Evolutionary conservation across 2,329 filamentous ascomycete genomes (phyloP).

Genomic region (Pochonia chlamydosporia): DNA sequence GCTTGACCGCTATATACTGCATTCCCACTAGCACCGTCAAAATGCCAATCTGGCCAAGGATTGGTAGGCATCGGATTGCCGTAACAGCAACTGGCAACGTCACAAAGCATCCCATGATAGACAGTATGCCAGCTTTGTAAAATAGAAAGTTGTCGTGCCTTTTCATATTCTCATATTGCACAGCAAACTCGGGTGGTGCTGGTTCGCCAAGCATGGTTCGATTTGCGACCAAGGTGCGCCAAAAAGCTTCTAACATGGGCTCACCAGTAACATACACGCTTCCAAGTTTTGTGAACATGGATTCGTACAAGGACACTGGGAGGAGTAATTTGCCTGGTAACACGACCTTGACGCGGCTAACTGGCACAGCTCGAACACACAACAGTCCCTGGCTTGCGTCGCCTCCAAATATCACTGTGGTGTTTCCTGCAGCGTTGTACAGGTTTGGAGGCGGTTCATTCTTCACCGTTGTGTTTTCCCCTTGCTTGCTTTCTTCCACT

Average conservation of each 20-base stretch:
- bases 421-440: constrained; percentile 4
- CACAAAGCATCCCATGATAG: not conserved
- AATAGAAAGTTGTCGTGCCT: constrained; percentile 1
- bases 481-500: not conserved
- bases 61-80: constrained; percentile 6
- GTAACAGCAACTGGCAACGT: not conserved
- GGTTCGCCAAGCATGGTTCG: constrained; percentile 4
- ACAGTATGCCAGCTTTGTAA: not conserved
- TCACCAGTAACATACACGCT: constrained; percentile 6
- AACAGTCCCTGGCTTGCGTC: not conserved
- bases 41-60: constrained; percentile 1
- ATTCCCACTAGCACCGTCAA: not conserved
- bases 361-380: not conserved
- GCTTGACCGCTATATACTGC: not conserved
- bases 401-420: not conserved
- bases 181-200: constrained; percentile 4
- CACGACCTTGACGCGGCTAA: constrained; percentile 2
- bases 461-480: not conserved
- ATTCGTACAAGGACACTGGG: constrained; percentile 2
- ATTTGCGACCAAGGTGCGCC: constrained; percentile 9
- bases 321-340: constrained; percentile 6
- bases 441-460: not conserved
- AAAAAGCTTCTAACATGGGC: constrained; percentile 7
- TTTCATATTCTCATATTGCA: constrained; percentile 9
- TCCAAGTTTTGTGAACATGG: constrained; percentile 4